Conservation (phyloP, 2,329 filamentous ascomycete genomes). For the Dryadomyces quercivorus region DNA sequence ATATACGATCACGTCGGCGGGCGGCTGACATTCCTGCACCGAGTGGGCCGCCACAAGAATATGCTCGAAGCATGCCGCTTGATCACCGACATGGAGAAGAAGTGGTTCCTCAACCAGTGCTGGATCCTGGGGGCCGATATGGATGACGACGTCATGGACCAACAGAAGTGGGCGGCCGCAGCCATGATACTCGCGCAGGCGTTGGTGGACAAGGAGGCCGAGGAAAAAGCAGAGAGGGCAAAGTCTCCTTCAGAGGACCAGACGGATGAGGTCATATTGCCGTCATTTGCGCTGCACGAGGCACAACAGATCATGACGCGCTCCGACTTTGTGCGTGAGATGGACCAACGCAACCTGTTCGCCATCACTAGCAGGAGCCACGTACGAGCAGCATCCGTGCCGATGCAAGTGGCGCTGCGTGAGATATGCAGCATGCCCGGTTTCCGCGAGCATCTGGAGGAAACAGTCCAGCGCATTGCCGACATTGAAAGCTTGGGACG, state of each 20-base stretch:
- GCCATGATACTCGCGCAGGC: conserved; percentile 85
- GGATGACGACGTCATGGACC: conserved; percentile 56
- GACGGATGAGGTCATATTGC: conserved; percentile 46
- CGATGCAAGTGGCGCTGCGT: conserved; percentile 87
- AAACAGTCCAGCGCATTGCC: conserved; percentile 72
- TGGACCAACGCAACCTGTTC: conserved; percentile 91
- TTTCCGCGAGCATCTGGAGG: conserved; percentile 73
- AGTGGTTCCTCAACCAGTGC: conserved; percentile 67
- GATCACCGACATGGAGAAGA: conserved; percentile 57
- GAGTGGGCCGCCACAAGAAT: conserved; percentile 74
- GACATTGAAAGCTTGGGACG: conserved; percentile 88
- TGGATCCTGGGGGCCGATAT: conserved; percentile 61
- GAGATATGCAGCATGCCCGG: conserved; percentile 66
- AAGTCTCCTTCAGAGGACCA: neutral
- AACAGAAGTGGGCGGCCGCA: conserved; percentile 85
- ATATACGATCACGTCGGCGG: conserved; percentile 84
- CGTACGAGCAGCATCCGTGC: conserved; percentile 86
- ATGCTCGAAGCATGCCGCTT: conserved; percentile 64
- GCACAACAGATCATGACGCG: conserved; percentile 91
- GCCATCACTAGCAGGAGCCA: conserved; percentile 79
- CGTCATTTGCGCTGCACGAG: conserved; percentile 67
- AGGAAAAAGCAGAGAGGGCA: conserved; percentile 20
- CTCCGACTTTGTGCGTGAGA: conserved; percentile 82
- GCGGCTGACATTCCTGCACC: conserved; percentile 74
- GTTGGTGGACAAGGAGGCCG: conserved; percentile 69